Evolutionary conservation across 805 yeast genomes (phyloP), one percentile per base, ranked within the genome.

Genomic region (Saccharomycopsis babjevae): DNA sequence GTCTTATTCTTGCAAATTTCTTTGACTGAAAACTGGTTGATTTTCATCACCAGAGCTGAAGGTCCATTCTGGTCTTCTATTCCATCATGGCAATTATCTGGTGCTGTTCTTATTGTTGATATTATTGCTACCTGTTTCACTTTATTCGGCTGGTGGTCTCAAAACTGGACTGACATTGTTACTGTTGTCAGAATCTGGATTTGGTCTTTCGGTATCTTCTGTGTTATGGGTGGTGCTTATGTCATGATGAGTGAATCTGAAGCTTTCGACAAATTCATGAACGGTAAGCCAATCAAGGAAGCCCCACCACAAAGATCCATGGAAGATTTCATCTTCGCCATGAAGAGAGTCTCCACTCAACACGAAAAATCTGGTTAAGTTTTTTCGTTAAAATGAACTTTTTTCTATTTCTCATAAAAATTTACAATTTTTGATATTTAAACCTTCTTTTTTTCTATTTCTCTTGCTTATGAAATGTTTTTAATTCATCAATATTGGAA

Each of bases 31-130:
- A 90, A 91, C 82, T 90, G 97, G 97, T 85, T 90, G 78, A 90
- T 90, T 82, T 90, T 90, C 88, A 81, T 91, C 74, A 90, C 97
- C 72, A 86, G 97, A 83, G 96, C 97, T 74, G 88, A 84, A 76
- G 97, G 97, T 82, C 97, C 97, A 73, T 91, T 91, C 94, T 91
- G 97, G 97, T 88, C 97, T 64, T 89, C 97, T 56, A 72, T 81
- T 63, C 97, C 97, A 80, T 91, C 97, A 57, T 91, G 97, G 97
- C 96, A 90, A 82, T 84, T 90, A 79, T 69, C 94, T 70, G 96
- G 96, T 80, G 97, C 97, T 71, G 97, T 90, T 70, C 81, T 89
- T 74, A 77, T 78, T 73, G 97, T 90, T 74, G 97, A 90, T 78
- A 77, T 90, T 81, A 78, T 91, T 71, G 96, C 97, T 68, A 91